Evolutionary conservation across 768 basidiomycete genomes (phyloP).

Genomic region (Collybia sordida): DNA sequence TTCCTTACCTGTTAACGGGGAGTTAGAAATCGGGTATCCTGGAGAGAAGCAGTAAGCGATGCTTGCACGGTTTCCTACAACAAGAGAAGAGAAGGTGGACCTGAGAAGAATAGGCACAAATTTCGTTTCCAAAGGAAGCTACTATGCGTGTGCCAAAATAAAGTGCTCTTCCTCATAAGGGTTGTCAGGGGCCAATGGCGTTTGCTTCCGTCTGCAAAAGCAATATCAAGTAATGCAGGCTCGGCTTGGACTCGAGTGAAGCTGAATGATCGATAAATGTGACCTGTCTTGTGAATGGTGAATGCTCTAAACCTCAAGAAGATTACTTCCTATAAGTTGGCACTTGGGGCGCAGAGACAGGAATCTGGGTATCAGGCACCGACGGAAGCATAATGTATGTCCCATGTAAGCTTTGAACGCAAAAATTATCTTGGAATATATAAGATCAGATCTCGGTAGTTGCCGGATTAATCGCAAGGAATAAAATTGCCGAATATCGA

Average conservation of each 20-base stretch:
- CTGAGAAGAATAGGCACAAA: constrained; percentile 1
- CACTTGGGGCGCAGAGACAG: neutral
- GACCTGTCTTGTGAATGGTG: neutral
- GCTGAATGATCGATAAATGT: constrained; percentile 2
- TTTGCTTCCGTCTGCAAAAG: neutral
- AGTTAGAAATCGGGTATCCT: constrained; percentile 1
- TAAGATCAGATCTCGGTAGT: constrained; percentile 19
- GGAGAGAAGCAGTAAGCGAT: neutral
- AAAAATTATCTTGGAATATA: constrained; percentile 6
- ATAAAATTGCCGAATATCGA: constrained; percentile 29
- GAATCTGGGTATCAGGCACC: constrained; percentile 27
- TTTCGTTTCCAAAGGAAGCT: neutral
- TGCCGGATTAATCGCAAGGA: constrained; percentile 16
- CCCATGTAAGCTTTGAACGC: neutral
- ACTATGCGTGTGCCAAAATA: constrained; percentile 1
- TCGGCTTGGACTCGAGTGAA: neutral
- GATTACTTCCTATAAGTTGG: too few relatives aligned
- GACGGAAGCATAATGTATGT: constrained; percentile 24
- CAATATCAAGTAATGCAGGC: neutral
- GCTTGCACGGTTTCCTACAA: neutral
- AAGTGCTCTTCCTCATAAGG: constrained; percentile 1
- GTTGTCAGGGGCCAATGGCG: constrained; percentile 1
- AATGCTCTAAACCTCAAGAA: neutral
- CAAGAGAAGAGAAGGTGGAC: neutral
- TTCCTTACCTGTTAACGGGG: constrained; percentile 4